Evolutionary conservation across 2,329 filamentous ascomycete species (phyloP).

Genomic region (Pezicula radicicola): DNA sequence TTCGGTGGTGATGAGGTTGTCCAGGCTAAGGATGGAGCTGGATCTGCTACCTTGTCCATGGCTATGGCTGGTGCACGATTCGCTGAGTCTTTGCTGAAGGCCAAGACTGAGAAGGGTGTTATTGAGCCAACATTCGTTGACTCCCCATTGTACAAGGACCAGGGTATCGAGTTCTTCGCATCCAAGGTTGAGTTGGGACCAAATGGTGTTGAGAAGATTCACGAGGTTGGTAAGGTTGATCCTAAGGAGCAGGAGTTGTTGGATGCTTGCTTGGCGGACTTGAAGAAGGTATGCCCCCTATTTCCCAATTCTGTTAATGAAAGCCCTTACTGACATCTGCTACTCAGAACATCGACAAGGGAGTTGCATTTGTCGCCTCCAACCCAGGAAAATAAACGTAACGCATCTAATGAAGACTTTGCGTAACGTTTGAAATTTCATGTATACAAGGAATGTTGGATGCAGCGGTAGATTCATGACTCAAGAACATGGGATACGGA

Average conservation of each 20-base stretch:
- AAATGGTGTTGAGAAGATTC: slow-evolving; percentile 92
- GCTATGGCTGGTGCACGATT: slow-evolving; percentile 85
- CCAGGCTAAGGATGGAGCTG: slow-evolving; percentile 97
- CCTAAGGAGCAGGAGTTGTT: slow-evolving; percentile 86
- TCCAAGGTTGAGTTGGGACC: slow-evolving; percentile 94
- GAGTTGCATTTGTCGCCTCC: slow-evolving; percentile 56
- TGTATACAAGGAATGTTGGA: neutral
- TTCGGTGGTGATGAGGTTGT: slow-evolving; percentile 99
- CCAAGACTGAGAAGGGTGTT: slow-evolving; percentile 86
- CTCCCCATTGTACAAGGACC: slow-evolving; percentile 96
- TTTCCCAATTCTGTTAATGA: slow-evolving; percentile 1
- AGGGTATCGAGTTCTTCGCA: slow-evolving; percentile 96
- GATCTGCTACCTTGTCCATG: slow-evolving; percentile 97
- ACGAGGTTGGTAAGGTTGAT: slow-evolving; percentile 80
- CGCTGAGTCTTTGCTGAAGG: slow-evolving; percentile 91
- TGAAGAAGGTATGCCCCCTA: slow-evolving; percentile 56
- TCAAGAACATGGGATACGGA: neutral
- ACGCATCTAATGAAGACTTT: neutral
- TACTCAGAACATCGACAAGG: slow-evolving; percentile 87
- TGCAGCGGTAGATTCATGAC: no score
- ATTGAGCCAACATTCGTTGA: slow-evolving; percentile 97
- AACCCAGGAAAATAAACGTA: slow-evolving; percentile 57
- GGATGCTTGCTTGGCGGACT: slow-evolving; percentile 77
- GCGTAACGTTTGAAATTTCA: neutral
- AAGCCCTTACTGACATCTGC: slow-evolving; percentile 18